These are phyloP conservation scores for Zygosaccharomyces pseudobailii DNA, from an alignment of 1,139 yeast genomes.

Conservation along the genomic window DNA sequence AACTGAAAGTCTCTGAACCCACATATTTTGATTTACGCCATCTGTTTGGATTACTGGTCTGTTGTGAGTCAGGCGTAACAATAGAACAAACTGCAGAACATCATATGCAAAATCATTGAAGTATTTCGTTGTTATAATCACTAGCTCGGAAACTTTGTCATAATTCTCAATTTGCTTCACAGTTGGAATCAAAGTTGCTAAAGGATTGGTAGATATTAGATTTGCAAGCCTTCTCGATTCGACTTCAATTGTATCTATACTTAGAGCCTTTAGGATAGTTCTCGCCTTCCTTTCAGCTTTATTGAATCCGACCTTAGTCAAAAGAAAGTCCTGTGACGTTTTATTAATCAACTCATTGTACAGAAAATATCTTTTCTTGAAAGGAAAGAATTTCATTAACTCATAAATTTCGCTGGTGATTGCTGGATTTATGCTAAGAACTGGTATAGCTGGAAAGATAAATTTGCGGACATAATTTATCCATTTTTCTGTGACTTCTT, in stretches of 20 bases:
- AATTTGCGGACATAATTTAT: conserved; percentile 59
- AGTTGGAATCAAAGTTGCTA: conserved; percentile 64
- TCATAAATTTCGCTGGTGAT: conserved; percentile 57
- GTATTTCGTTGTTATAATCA: conserved; percentile 75
- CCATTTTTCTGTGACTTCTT: conserved; percentile 44
- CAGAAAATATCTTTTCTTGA: conserved; percentile 66
- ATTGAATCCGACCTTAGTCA: conserved; percentile 58
- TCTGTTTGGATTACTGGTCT: conserved; percentile 67
- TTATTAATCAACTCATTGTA: conserved; percentile 79
- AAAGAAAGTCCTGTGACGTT: conserved; percentile 48
- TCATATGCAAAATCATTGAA: conserved; percentile 86
- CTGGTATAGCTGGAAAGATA: conserved; percentile 63
- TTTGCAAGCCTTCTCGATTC: conserved; percentile 77
- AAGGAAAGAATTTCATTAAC: conserved; percentile 50
- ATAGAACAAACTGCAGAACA: conserved; percentile 65
- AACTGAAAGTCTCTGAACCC: conserved; percentile 73
- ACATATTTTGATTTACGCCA: conserved; percentile 76
- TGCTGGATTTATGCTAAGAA: conserved; percentile 57
- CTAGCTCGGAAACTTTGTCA: conserved; percentile 73
- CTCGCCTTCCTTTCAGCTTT: conserved; percentile 80
- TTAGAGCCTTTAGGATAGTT: conserved; percentile 72
- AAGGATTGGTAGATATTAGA: conserved; percentile 74
- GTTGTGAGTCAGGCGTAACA: conserved; percentile 67
- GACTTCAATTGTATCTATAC: conserved; percentile 75
- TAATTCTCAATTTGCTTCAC: conserved; percentile 83